Conservation (phyloP, 495 filamentous ascomycete genomes). For the Amorphotheca resinae region DNA sequence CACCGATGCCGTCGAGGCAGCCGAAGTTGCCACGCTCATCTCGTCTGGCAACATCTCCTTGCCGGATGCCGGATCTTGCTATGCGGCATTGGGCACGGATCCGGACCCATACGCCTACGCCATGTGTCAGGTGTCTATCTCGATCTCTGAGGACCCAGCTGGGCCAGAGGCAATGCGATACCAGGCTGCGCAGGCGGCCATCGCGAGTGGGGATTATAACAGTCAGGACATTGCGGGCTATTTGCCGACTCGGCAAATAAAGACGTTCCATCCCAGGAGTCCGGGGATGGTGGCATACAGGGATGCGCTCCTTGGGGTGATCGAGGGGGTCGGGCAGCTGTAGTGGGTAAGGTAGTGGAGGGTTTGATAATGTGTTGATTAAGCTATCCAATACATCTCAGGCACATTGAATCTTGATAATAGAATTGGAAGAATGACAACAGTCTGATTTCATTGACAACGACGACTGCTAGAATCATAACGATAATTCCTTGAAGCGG, state of each 20-base stretch:
- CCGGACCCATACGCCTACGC: neutral
- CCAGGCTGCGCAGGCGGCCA: neutral
- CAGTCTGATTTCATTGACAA: too few relatives aligned
- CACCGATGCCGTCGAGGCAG: neutral
- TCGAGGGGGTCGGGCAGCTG: neutral
- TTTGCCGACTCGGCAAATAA: neutral
- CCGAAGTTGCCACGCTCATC: neutral
- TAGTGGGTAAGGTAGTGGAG: constrained; percentile 3
- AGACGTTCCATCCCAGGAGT: neutral
- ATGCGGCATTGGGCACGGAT: neutral
- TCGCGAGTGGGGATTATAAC: neutral
- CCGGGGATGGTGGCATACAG: neutral
- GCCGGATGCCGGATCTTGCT: neutral
- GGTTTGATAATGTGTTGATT: too few relatives aligned
- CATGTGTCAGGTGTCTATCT: neutral
- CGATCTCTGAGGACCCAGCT: neutral
- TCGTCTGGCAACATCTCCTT: neutral
- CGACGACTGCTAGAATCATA: too few relatives aligned
- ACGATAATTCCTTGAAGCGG: too few relatives aligned
- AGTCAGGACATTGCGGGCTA: neutral
- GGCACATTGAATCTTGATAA: too few relatives aligned
- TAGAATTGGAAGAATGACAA: too few relatives aligned
- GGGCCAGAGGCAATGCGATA: neutral
- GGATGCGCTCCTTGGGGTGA: neutral
- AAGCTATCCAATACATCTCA: too few relatives aligned